These are phyloP conservation scores for Hypoxylon intermedium DNA, from an alignment of 495 filamentous ascomycete genomes.

Conservation along the genomic window DNA sequence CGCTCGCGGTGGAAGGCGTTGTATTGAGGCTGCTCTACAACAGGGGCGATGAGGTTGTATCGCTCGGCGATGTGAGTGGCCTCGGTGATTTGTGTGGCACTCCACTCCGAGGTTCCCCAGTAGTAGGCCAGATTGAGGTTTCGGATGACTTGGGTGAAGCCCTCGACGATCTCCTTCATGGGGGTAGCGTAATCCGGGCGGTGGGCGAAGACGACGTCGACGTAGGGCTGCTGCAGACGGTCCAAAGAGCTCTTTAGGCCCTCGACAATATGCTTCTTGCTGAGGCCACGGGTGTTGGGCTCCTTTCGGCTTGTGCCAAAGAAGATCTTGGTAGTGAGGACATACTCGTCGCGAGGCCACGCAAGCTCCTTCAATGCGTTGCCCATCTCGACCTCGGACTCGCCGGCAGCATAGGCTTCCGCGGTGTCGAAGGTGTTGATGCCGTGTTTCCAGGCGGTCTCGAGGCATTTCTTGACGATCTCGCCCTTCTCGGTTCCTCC, in stretches of 20 bases:
- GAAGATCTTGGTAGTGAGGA: slow-evolving; percentile 52
- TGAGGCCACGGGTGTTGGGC: slow-evolving; percentile 56
- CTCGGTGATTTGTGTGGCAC: slow-evolving; percentile 61
- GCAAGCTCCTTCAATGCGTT: slow-evolving; percentile 55
- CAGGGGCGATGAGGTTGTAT: slow-evolving; percentile 63
- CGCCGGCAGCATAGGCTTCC: slow-evolving; percentile 57
- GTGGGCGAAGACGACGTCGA: slow-evolving; percentile 58
- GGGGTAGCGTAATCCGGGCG: slow-evolving; percentile 53
- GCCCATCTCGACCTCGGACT: slow-evolving; percentile 63
- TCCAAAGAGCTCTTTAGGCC: slow-evolving; percentile 54
- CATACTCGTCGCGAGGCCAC: slow-evolving; percentile 57
- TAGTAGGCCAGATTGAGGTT: slow-evolving; percentile 64
- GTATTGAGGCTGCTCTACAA: slow-evolving; percentile 66
- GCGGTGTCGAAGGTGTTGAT: slow-evolving; percentile 65
- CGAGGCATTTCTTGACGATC: slow-evolving; percentile 51
- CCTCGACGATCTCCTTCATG: slow-evolving; percentile 60
- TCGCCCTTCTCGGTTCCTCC: slow-evolving; percentile 53
- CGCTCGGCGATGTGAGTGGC: slow-evolving; percentile 62
- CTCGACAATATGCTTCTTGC: slow-evolving; percentile 57
- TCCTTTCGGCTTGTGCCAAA: slow-evolving; percentile 56
- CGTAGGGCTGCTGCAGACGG: slow-evolving; percentile 54
- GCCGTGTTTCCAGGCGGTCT: slow-evolving; percentile 62
- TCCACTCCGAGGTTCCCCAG: slow-evolving; percentile 65
- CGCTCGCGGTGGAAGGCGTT: slow-evolving; percentile 62
- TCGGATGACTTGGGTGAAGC: slow-evolving; percentile 61